phyloP scores from a whole-genome alignment of 805 yeast genomes.

The Monosporozyma siamensis region DNA sequence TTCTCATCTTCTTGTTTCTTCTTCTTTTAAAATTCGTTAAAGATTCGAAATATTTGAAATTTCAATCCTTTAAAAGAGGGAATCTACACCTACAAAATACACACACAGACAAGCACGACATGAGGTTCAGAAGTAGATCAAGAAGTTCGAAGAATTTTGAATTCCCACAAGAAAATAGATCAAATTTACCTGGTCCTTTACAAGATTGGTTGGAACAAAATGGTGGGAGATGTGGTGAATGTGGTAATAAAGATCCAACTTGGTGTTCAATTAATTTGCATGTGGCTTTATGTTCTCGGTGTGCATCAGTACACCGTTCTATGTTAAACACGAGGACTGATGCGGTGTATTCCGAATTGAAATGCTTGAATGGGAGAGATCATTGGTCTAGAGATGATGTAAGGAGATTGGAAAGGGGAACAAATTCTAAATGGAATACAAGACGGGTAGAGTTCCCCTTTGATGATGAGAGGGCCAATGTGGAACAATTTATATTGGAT shows the following conservation, averaged over 20 bases:
- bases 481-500: slow-evolving; percentile 52
- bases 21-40: too few relatives aligned
- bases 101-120: not conserved
- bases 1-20: too few relatives aligned
- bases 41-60: too few relatives aligned
- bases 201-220: slow-evolving; percentile 28
- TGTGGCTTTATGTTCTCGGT: slow-evolving; percentile 70
- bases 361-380: slow-evolving; percentile 67
- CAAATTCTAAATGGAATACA: slow-evolving; percentile 77
- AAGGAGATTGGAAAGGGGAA: slow-evolving; percentile 48
- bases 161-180: not conserved
- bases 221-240: slow-evolving; percentile 70
- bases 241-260: slow-evolving; percentile 56
- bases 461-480: slow-evolving; percentile 60
- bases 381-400: slow-evolving; percentile 55
- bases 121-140: slow-evolving; percentile 1
- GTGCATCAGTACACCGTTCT: slow-evolving; percentile 69
- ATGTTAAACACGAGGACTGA: slow-evolving; percentile 38
- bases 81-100: not conserved
- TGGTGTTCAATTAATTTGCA: slow-evolving; percentile 41
- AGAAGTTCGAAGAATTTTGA: not conserved
- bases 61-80: not conserved
- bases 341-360: slow-evolving; percentile 49
- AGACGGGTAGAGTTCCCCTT: slow-evolving; percentile 59
- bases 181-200: not conserved